Evolutionary conservation across 768 basidiomycete species (phyloP).

Genomic region (Suillus sp.): DNA sequence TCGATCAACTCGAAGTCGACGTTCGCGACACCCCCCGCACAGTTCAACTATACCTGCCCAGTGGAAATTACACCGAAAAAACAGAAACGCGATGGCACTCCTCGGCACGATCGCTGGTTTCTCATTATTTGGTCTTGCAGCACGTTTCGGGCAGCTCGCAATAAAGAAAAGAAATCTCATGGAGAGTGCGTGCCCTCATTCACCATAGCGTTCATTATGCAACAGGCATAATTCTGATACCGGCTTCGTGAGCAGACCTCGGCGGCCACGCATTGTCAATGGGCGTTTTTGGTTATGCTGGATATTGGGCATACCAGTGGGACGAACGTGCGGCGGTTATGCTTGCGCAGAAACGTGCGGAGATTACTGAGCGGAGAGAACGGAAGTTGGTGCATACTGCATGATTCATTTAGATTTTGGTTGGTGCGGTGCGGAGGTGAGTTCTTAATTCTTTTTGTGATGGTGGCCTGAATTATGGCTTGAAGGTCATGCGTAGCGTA

Average conservation of each 20-base stretch:
- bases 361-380: conserved; percentile 56
- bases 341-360: conserved; percentile 61
- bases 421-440: conserved; percentile 23
- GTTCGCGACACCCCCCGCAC: conserved; percentile 2
- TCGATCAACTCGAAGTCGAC: neutral
- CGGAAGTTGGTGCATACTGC: conserved; percentile 36
- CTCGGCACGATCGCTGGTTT: conserved; percentile 74
- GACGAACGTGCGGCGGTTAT: conserved; percentile 63
- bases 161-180: conserved; percentile 81
- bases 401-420: conserved; percentile 20
- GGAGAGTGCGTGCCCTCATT: conserved; percentile 61
- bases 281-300: conserved; percentile 67
- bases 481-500: neutral
- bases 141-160: conserved; percentile 83
- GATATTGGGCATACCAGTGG: conserved; percentile 75
- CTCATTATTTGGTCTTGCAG: conserved; percentile 79
- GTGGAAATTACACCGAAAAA: conserved; percentile 2
- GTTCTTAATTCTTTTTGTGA: neutral
- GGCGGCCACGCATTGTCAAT: conserved; percentile 71
- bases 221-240: neutral
- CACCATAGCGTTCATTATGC: neutral
- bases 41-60: neutral
- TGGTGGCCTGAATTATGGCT: neutral
- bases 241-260: conserved; percentile 52
- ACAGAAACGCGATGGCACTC: conserved; percentile 53